Evolutionary conservation across 768 basidiomycete genomes (phyloP).

Genomic region (Boletales sp.): DNA sequence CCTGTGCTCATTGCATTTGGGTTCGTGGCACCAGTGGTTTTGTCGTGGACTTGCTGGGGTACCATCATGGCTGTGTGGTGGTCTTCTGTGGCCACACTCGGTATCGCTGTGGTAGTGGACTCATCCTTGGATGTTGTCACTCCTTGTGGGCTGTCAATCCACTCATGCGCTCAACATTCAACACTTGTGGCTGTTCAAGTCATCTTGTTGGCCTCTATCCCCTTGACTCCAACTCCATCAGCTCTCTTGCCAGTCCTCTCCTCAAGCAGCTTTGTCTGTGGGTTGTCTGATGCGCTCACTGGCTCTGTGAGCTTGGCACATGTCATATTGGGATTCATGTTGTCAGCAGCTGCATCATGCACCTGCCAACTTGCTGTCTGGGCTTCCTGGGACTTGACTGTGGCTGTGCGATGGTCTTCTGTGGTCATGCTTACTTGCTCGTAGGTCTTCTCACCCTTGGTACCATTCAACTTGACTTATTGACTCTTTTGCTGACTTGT

Average conservation of each 20-base stretch:
- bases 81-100: too few relatives aligned
- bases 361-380: background rate
- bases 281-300: background rate
- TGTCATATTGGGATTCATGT: background rate
- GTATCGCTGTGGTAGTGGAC: too few relatives aligned
- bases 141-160: too few relatives aligned
- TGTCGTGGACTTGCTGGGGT: too few relatives aligned
- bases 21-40: too few relatives aligned
- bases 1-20: too few relatives aligned
- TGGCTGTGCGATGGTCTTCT: background rate
- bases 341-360: background rate
- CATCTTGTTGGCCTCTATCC: background rate
- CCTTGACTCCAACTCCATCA: too few relatives aligned
- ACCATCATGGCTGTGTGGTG: too few relatives aligned
- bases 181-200: background rate
- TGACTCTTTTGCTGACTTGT: too few relatives aligned
- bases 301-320: background rate
- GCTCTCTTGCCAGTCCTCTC: background rate
- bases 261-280: background rate
- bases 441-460: too few relatives aligned
- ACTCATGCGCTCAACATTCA: background rate
- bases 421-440: background rate
- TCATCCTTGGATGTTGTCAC: too few relatives aligned
- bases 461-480: too few relatives aligned
- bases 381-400: background rate